Evolutionary conservation across 108 stramenopile species (phyloP).

Genomic region (Nitzschia palea): DNA sequence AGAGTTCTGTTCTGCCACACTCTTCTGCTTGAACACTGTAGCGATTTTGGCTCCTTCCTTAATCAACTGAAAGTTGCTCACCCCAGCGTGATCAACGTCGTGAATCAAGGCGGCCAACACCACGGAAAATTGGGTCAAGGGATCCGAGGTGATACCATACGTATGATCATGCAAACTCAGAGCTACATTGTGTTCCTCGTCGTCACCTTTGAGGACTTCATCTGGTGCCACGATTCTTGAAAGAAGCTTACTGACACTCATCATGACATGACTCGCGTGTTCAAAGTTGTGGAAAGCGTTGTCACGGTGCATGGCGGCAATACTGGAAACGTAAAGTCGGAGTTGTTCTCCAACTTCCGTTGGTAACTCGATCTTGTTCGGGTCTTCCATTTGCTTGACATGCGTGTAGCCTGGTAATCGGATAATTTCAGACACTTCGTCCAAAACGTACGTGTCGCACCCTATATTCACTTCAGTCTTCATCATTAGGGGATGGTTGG

Average conservation of each 20-base stretch:
- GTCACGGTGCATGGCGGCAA: constrained; percentile 42
- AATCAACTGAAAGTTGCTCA: constrained; percentile 48
- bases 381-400: constrained; percentile 2
- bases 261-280: constrained; percentile 55
- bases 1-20: constrained; percentile 54
- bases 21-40: constrained; percentile 29
- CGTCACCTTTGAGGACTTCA: constrained; percentile 24
- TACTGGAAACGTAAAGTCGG: constrained; percentile 30
- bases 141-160: constrained; percentile 45
- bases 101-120: constrained; percentile 59
- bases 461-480: constrained; percentile 17
- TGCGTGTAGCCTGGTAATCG: constrained; percentile 20
- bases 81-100: constrained; percentile 58
- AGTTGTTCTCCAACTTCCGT: constrained; percentile 39
- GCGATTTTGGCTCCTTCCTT: constrained; percentile 39
- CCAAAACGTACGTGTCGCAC: constrained; percentile 17
- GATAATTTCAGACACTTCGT: constrained; percentile 38
- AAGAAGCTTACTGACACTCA: constrained; percentile 49
- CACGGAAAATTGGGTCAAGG: constrained; percentile 49
- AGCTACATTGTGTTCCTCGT: neutral
- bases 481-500: constrained; percentile 12
- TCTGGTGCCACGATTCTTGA: constrained; percentile 43
- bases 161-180: constrained; percentile 32
- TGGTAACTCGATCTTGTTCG: constrained; percentile 22
- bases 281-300: constrained; percentile 45